A percentile compares a stretch with the other conserved stretches of the same genome.
phyloP scores from a whole-genome alignment of 75 land plant genomes.

The Pseudotsuga menziesii region DNA sequence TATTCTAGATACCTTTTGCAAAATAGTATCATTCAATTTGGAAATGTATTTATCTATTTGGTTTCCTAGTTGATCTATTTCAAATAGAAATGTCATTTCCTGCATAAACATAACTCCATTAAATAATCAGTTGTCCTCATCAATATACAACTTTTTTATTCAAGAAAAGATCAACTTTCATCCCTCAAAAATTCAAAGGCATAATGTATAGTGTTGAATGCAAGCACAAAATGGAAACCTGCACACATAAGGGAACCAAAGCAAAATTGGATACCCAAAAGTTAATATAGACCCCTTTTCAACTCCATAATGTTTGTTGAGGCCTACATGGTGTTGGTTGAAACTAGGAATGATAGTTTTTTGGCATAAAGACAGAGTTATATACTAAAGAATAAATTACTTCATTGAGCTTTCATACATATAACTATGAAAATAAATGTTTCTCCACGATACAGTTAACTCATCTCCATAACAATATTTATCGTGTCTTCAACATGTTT shows the following conservation, averaged over 20 bases:
- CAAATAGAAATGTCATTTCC: slow-evolving; percentile 91
- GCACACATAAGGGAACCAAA: not conserved
- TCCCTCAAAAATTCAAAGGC: not conserved
- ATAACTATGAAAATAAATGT: not conserved
- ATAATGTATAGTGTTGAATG: not conserved
- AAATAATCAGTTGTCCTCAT: not conserved
- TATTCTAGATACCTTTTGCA: slow-evolving; percentile 83
- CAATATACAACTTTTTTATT: not conserved
- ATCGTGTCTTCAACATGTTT: slow-evolving; percentile 92
- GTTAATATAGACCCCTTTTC: not conserved
- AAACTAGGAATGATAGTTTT: not conserved
- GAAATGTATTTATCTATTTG: slow-evolving; percentile 79
- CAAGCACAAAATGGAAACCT: too few relatives aligned
- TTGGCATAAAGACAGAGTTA: not conserved
- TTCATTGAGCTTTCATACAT: not conserved
- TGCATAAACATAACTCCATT: slow-evolving; percentile 20
- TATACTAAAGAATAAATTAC: not conserved
- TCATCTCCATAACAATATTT: slow-evolving; percentile 87
- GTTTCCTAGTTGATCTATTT: slow-evolving; percentile 93
- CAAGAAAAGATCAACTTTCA: too few relatives aligned
- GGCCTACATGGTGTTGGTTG: not conserved
- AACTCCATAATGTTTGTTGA: not conserved
- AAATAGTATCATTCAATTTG: slow-evolving; percentile 67
- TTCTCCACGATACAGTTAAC: not conserved
- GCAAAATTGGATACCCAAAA: not conserved